Conservation (phyloP, 2,329 filamentous ascomycete genomes). For the Claviceps africana region DNA sequence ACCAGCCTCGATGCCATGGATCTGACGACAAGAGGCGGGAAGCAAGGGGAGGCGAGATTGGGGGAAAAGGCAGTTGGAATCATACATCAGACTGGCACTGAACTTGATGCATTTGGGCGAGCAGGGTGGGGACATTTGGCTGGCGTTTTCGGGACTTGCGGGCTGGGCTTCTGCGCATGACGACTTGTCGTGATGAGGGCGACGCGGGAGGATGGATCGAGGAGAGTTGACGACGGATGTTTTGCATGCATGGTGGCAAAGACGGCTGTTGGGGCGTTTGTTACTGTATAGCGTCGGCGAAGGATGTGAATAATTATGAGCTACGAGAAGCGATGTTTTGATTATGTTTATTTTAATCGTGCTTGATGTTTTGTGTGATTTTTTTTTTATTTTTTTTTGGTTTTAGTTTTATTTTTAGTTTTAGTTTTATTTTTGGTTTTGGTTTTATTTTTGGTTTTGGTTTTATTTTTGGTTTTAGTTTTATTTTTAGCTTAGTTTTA, state of each 20-base stretch:
- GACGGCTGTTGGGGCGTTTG: neutral
- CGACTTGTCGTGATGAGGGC: neutral
- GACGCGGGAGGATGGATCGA: neutral
- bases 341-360: neutral
- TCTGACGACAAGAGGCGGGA: neutral
- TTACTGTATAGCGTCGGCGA: neutral
- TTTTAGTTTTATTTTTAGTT: too few species aligned
- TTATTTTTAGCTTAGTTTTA: too few species aligned
- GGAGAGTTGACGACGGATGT: neutral
- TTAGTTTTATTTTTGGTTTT: too few species aligned
- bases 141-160: neutral
- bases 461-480: too few species aligned
- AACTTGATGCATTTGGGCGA: neutral
- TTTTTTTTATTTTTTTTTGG: neutral
- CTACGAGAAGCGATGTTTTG: neutral
- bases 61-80: neutral
- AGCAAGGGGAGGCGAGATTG: neutral
- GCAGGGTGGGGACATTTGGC: neutral
- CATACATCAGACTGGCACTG: neutral
- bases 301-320: neutral
- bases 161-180: neutral
- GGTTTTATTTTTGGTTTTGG: too few species aligned
- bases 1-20: neutral
- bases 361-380: neutral
- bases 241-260: neutral